Base-by-base conservation (phyloP, 257 asterid genomes). In the Rauvolfia tetraphylla region DNA sequence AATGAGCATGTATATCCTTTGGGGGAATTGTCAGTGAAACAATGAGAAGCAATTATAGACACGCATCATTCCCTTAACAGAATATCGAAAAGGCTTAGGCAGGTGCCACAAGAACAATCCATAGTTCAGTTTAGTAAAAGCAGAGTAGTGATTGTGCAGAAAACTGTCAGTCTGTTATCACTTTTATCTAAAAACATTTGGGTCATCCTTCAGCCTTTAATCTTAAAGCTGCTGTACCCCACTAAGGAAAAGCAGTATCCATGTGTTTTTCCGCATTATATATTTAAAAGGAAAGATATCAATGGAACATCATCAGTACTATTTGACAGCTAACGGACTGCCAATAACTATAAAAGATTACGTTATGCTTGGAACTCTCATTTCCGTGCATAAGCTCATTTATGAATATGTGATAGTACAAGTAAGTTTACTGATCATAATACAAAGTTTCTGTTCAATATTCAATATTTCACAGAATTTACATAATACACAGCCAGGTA, bases 1-100 rank as follows among this genome's bases (percentile, higher is more conserved):
- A 82, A 88, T 89, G 90, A 90, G 87, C 78, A 85, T 78, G 80
- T 82, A 82, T 77, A 77, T 86, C 86, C 84, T 84, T 82, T 54
- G 75, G 79, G 73, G 68, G 76, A 81, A 86, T 72, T 63, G 79
- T 76, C 48, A 76, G 51, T 36, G 70, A 77, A 63, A 18, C 48
- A 36, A 66, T 66, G 42, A 63, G 18, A 12, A 54, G 65, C 9
- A 58, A 68, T 31, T n/a, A 49, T 33, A 44, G 54, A 49, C 41
- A 33, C 8, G 38, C 78, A 14, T 66, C 6, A 53, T 20, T 54
- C 39, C 44, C 11, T 25, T 1, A 10, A 49, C 25, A 33, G 39
- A 29, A 46, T 46, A n/a, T 46, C 7, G n/a, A 34, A 73, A 13
- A 38, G 68, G 74, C 42, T 66, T 25, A 34, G 20, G 49, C 39